Conservation (phyloP, 2,329 filamentous ascomycete species). For the Colletotrichum theobromicola region DNA sequence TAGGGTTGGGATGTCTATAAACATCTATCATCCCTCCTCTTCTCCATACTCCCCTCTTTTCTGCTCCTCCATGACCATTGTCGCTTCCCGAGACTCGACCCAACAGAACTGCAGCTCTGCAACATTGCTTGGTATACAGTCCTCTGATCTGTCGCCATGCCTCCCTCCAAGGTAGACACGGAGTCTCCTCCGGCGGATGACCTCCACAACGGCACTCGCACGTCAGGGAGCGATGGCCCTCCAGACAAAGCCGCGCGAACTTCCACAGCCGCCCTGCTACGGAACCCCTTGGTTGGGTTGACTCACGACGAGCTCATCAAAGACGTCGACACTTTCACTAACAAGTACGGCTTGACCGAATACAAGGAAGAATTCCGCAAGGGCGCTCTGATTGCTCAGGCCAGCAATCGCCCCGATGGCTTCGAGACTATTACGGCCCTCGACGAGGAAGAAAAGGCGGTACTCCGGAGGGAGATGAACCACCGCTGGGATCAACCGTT, state of each 20-base stretch:
- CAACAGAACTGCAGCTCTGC: not conserved
- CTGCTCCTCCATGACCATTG: not conserved
- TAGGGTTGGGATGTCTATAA: not conserved
- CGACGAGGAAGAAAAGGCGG: constrained; percentile 30
- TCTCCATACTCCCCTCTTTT: not conserved
- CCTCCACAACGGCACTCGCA: not conserved
- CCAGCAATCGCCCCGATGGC: constrained; percentile 37
- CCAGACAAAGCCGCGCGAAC: not conserved
- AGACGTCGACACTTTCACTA: constrained; percentile 42
- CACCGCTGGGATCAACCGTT: constrained; percentile 37
- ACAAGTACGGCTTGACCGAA: constrained; percentile 35
- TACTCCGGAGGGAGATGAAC: constrained; percentile 31
- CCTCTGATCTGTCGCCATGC: not conserved
- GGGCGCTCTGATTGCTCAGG: constrained; percentile 56
- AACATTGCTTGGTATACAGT: not conserved
- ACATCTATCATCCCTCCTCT: not conserved
- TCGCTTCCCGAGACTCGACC: not conserved
- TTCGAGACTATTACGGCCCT: constrained; percentile 33
- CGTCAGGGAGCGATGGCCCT: not conserved
- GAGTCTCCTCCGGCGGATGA: constrained; percentile 6
- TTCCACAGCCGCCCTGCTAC: constrained; percentile 31
- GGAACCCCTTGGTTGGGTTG: constrained; percentile 35
- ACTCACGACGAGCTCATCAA: constrained; percentile 32
- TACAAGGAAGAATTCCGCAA: constrained; percentile 51
- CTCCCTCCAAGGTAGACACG: constrained; percentile 1